Base-by-base conservation (phyloP, 1,284 basidiomycete species). In the Pholiota adiposa region DNA sequence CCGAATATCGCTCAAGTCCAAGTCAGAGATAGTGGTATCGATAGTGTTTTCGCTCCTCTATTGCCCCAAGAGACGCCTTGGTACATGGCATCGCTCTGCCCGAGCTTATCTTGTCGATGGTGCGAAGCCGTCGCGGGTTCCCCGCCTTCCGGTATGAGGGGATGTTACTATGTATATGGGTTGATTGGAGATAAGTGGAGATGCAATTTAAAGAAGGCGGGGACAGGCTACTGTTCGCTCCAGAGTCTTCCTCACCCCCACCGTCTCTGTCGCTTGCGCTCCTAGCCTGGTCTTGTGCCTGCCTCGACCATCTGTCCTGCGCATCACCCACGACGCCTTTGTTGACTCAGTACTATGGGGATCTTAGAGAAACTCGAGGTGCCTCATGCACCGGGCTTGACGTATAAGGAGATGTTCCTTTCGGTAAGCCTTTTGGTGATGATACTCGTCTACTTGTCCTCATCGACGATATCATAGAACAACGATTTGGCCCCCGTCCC, bases 401-500 rank as follows among this genome's bases (percentile, higher is more conserved):
- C 80, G 18, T 77, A 79, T 51, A 73, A 74, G 36, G 77, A 88
- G 64, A 73, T 84, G 61, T 85, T 87, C 72, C 75, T 88, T 63
- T 77, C 78, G 53, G 84, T 84, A 54, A 71, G 79, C 65, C 60
- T 68, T 19, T 14, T 25, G n/a, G 60, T 46, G 46, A 41, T 43
- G 27, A 23, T 49, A 43, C 29, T 25, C 31, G 49, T 21, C 29
- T 31, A 31, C 21, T 54, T 49, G 29, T 59, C 41, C 58, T 50
- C 54, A 49, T 23, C 36, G 31, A 48, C 27, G 56, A 36, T 54
- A 46, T 56, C 54, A 6, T 63, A 88, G 87, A 90, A 88, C 68
- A 80, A 87, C 54, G 87, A 90, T 69, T 76, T 89, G 29, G 73
- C 79, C 7, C 88, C 88, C 25, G 87, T 90, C 2, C 77, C 79